Base-by-base conservation (phyloP, 495 filamentous ascomycete species). In the Penicillium dipodomyicola region DNA sequence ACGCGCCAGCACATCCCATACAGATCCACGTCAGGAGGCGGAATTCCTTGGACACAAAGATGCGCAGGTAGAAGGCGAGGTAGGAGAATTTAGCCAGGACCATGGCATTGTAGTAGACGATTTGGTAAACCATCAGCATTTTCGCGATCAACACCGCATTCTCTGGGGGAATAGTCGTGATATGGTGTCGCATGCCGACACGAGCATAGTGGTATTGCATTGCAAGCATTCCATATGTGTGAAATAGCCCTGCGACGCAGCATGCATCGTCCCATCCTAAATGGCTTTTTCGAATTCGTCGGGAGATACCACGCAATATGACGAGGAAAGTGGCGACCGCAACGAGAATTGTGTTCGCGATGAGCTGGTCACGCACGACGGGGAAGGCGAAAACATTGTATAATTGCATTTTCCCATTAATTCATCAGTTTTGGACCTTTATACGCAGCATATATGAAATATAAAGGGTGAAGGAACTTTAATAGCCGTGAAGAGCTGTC, bases 61-160 rank as follows among this genome's bases (percentile, higher is more conserved):
- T 72, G 33, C 77, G 77, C 23, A 81, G 69, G 64, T 81, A 82
- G 63, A 81, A 80, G 59, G 70, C 71, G 9, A 82, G 73, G 33
- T 82, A 76, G 39, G 76, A 77, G 32, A 80, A 55, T 56, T 82
- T 82, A 35, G 74, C 76, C 17, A 78, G 58, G 15, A 69, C 65
- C 23, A 83, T 67, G 43, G 68, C 61, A 30, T 70, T 58, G 19
- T 71, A 73, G 52, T 77, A 68, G 9, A 64, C 39, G 12, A 65
- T 54, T 39, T 67, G 61, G 52, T 67, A 64, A 40, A 60, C 40
- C 14, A 67, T 57, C 17, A 67, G 61, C 58, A 64, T 61, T 32
- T 68, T 68, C 7, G 59, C 52, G 19, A 68, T 64, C 8, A 62
- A 7, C 20, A 60, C 41, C 0, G 51, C 57, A 35, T 68, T 68